Base-by-base conservation (phyloP, 2,329 filamentous ascomycete genomes). In the Penicillium sp. region DNA sequence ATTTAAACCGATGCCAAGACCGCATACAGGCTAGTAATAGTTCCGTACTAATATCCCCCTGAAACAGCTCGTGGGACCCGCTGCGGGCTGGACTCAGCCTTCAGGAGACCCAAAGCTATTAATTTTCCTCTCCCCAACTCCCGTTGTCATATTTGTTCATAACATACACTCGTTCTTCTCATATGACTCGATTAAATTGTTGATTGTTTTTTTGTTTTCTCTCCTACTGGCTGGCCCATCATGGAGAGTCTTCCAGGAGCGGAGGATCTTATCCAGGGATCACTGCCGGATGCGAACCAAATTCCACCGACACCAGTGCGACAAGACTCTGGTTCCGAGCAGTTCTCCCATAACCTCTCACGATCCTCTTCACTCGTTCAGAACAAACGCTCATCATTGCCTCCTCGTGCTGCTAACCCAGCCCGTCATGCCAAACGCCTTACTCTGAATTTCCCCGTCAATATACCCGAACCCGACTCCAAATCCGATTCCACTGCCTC, bases 381-480 rank as follows among this genome's bases (percentile, higher is more conserved):
- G 52, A 58, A 55, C 36, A 67, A 70, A 53, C 63, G 63, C 31
- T 59, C 63, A 9, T 68, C 68, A 22, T 57, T 70, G 2, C 63
- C 68, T 19, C 52, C 65, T 28, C 66, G 68, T 49, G 64, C 69
- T 49, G 64, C 69, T 22, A 61, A 67, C 55, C 52, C 55, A 25
- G 64, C 71, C 53, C 68, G 72, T 41, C 73, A 75, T 55, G 56
- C 67, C 29, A 76, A 76, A 59, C 70, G 73, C 8, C 53, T 76
- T 31, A 75, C 74, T 11, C 58, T 76, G 45, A 76, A 75, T 54
- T 75, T 76, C 48, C 74, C 74, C 29, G 72, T 76, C 57, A 72
- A 71, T 41, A 27, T 53, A 25, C 50, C 60, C 38, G 55, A 58
- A 14, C 44, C 53, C 31, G 47, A 57, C 25, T 47, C 52, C 41